These are phyloP conservation scores for Papiliotrema laurentii DNA, from an alignment of 1,284 basidiomycete genomes.

Conservation along the genomic window DNA sequence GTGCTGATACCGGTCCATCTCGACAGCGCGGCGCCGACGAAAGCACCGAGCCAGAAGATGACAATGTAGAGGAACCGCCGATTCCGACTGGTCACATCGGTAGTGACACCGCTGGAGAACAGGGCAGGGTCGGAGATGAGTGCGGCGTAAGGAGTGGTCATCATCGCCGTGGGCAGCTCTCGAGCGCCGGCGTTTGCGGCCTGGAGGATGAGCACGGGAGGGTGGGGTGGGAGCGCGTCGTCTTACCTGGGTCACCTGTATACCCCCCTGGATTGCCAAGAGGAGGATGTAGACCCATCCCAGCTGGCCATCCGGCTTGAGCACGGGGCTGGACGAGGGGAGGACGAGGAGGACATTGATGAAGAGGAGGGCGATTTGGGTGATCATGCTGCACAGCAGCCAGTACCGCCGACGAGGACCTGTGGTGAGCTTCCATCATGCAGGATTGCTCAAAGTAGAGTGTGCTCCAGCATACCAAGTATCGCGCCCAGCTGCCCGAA, in stretches of 20 bases:
- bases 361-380: neutral
- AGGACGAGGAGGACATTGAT: neutral
- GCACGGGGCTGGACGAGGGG: neutral
- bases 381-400: neutral
- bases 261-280: constrained; percentile 1
- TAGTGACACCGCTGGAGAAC: constrained; percentile 3
- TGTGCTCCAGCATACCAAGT: constrained; percentile 14
- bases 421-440: neutral
- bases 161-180: constrained; percentile 29
- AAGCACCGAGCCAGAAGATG: constrained; percentile 21
- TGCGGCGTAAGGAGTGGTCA: constrained; percentile 24
- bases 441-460: neutral
- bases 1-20: neutral
- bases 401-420: neutral
- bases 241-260: constrained; percentile 1
- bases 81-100: constrained; percentile 14
- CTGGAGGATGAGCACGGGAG: constrained; percentile 9
- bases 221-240: neutral
- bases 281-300: constrained; percentile 4
- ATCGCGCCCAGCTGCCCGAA: constrained; percentile 24
- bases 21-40: constrained; percentile 13
- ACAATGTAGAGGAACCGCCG: constrained; percentile 21
- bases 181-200: constrained; percentile 19
- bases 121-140: constrained; percentile 26
- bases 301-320: neutral